Evolutionary conservation across 2,329 filamentous ascomycete species (phyloP), one percentile per base, ranked within the genome.

Genomic region (Periconia macrospinosa): DNA sequence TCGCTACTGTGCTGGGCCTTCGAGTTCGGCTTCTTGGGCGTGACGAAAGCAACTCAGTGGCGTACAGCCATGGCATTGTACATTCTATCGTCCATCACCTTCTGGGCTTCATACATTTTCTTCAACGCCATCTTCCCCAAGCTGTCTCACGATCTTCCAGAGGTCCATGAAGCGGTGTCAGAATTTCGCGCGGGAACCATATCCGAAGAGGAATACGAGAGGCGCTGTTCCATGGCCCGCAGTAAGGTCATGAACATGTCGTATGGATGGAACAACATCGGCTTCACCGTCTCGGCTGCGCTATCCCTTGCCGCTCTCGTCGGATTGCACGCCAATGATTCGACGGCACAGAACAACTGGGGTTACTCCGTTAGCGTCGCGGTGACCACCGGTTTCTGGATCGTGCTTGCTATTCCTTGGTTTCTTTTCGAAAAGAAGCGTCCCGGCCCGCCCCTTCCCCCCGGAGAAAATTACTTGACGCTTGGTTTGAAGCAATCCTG

Each of bases 21-120:
- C 56, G 86, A 85, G 1, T 89, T 89, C 57, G 86, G 79, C 47
- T 89, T 86, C 84, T 70, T 89, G 1, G 86, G 85, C 18, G 85
- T 89, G 0, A 84, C 88, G 54, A 81, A 79, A 0, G 70, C 80
- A 15, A 75, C 78, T 2, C 77, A 86, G 65, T 90, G 87, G 87
- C 77, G 81, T 45, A 73, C 79, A 9, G 87, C 77, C 0, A 78
- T 83, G 0, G 86, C 81, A 0, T 68, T 90, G 15, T 89, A 89
- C 66, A 86, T 89, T 51, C 80, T 88, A 86, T 1, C 68, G 2
- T 86, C 84, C 0, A 74, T 88, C 46, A 88, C 86, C 0, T 89
- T 88, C 67, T 89, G 86, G 84, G 87, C 85, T 1, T 50, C 56
- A 8, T 50, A 52, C 23, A 45, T 55, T 18, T 60, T 60, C 47